Base-by-base conservation (phyloP, 1,284 basidiomycete genomes). In the Bjerkandera adusta region DNA sequence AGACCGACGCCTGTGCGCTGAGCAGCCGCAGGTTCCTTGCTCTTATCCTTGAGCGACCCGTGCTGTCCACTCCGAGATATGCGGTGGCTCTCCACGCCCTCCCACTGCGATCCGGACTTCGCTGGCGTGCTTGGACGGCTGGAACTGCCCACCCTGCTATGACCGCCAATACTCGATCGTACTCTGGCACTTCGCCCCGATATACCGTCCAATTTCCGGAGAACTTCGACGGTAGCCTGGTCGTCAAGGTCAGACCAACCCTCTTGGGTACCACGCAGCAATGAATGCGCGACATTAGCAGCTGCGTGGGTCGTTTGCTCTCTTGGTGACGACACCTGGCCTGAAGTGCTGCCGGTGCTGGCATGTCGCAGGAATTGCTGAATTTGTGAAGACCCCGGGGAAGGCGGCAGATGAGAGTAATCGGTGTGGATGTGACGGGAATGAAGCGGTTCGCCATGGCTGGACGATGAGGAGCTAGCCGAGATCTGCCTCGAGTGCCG, bases 141-240 rank as follows among this genome's bases (percentile, higher is more conserved):
- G 32, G 79, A 72, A 57, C 78, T 77, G 7, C 75, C 75, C 35
- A 76, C 68, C 35, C 79, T 75, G 51, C 79, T 79, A 50, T 85
- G 75, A 51, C 81, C 81, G 36, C 79, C 72, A 43, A 87, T 68
- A 57, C 85, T 86, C 6, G 84, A 63, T 35, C 81, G 59, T 37
- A 61, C 61, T 50, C 81, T 77, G 15, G 83, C 79, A 32, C 76
- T 83, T 56, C 89, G 92, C 5, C 81, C 83, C 3, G 83, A 81
- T 11, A 98, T 67, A 1, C 96, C 96, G 59, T 99, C 97, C 20
- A 99, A 71, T 68, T 97, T 97, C 45, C 95, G 82, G 40, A 99
- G 74, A 3, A 92, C 92, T 61, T 97, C 93, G 3, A 84, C 88
- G 1, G 96, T 95, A 13, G 86, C 86, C 52, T 92, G 85, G 58